Conservation (phyloP, 176 grass and related monocot species). For the Oryza brachyantha region DNA sequence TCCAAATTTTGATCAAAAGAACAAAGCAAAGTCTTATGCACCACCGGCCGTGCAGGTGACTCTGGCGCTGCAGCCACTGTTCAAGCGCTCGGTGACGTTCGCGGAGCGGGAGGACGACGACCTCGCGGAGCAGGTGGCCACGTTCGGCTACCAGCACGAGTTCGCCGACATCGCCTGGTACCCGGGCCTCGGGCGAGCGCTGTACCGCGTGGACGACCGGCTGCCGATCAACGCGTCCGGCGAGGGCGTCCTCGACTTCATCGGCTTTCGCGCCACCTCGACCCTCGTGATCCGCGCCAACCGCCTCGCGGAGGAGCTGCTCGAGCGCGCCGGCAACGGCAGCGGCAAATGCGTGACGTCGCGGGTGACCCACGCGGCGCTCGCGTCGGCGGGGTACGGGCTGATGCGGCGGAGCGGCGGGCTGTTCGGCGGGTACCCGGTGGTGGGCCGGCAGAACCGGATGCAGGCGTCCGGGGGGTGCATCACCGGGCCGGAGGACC, state of each 20-base stretch:
- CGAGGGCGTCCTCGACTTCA: slow-evolving; percentile 48
- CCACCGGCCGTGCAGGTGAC: slow-evolving; percentile 44
- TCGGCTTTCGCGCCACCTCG: slow-evolving; percentile 56
- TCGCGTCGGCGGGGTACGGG: not conserved
- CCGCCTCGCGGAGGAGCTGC: slow-evolving; percentile 44
- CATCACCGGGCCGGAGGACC: slow-evolving; percentile 34
- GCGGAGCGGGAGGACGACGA: slow-evolving; percentile 35
- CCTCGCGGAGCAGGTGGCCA: slow-evolving; percentile 41
- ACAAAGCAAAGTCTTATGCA: not conserved
- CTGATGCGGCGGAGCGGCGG: slow-evolving; percentile 26
- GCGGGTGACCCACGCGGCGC: slow-evolving; percentile 21
- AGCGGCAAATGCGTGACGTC: slow-evolving; percentile 40
- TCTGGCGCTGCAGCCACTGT: slow-evolving; percentile 63
- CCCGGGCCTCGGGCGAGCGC: slow-evolving; percentile 36
- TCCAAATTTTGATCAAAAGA: too few relatives aligned
- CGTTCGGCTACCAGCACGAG: slow-evolving; percentile 50
- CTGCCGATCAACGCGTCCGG: slow-evolving; percentile 42
- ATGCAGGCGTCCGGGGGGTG: slow-evolving; percentile 60
- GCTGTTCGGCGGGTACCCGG: slow-evolving; percentile 62
- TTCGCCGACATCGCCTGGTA: slow-evolving; percentile 72
- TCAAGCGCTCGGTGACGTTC: slow-evolving; percentile 72
- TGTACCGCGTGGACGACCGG: slow-evolving; percentile 65
- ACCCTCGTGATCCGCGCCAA: not conserved
- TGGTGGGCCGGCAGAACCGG: slow-evolving; percentile 54
- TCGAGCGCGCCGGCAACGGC: slow-evolving; percentile 32